Evolutionary conservation across 176 grass and related monocot genomes (phyloP), one percentile per base, ranked within the genome.

Genomic region (Carex kokanica): DNA sequence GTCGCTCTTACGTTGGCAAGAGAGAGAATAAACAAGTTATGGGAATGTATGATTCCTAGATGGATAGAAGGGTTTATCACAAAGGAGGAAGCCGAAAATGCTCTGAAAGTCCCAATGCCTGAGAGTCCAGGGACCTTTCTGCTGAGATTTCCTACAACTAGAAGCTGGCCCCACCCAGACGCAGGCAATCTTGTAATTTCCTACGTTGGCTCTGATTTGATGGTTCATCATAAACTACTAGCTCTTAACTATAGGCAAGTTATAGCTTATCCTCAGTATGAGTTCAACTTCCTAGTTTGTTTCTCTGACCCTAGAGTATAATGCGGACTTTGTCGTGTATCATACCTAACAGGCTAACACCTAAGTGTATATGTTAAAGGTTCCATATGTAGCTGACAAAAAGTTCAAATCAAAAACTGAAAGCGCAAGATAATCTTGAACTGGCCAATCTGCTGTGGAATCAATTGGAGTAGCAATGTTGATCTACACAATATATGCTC

Each of bases 81-180:
- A 77, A 88, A 71, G 77, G 87, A 98, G 69, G 89, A 95, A 88
- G 89, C 92, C 16, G 89, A 91, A 68, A 88, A 83, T 83, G 89
- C 91, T 5, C 82, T 95, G 62, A 87, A 72, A 88, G 79, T 59
- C 74, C 89, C 92, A 47, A 85, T 64, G 74, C 25, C 85, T 18
- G 81, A 80, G 66, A 82, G 79, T 29, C 64, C 84, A 25, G 92
- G 95, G 57, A 98, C 86, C 40, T 98, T 98, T 88, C 83, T 98
- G 66, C 86, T 95, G 54, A 89, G 95, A 77, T 98, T 98, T 77
- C 95, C 95, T 83, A 91, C 81, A 32, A 88, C 90, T 45, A 83
- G 92, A 87, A 95, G 91, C 75, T 98, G 95, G 92, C 95, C 95
- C 5, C 95, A 98, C 81, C 95, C 95, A 41, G 95, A 98, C 88